phyloP scores from a whole-genome alignment of 768 basidiomycete species.

The Pisolithus tinctorius region DNA sequence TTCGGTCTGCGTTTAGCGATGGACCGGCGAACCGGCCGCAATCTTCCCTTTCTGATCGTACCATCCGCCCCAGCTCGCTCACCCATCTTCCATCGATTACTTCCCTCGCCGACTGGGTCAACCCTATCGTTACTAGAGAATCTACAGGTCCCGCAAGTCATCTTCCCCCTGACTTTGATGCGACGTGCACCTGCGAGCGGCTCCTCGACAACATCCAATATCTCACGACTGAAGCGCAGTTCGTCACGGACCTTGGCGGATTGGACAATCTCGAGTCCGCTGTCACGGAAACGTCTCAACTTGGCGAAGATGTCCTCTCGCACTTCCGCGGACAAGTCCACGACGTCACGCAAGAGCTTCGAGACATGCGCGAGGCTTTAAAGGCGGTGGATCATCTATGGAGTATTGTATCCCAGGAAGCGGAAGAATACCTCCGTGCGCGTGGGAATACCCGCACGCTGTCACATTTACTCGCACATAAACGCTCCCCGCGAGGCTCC shows the following conservation, averaged over 20 bases:
- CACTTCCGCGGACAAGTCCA: conserved; percentile 49
- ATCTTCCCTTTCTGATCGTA: conserved; percentile 50
- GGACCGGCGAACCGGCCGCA: conserved; percentile 39
- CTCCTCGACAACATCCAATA: conserved; percentile 50
- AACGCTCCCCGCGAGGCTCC: conserved; percentile 50
- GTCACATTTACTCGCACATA: conserved; percentile 13
- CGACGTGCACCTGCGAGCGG: conserved; percentile 36
- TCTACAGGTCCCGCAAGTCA: conserved; percentile 29
- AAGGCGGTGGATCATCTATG: conserved; percentile 39
- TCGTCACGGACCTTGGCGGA: conserved; percentile 31
- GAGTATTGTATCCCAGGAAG: conserved; percentile 36
- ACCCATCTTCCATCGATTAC: conserved; percentile 43
- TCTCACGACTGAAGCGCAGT: conserved; percentile 38
- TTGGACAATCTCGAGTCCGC: conserved; percentile 39
- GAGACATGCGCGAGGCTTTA: conserved; percentile 38
- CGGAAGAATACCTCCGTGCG: conserved; percentile 35
- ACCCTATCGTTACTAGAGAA: conserved; percentile 14
- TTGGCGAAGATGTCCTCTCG: conserved; percentile 39
- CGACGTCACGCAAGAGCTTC: conserved; percentile 44
- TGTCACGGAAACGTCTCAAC: conserved; percentile 41
- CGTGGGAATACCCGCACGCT: conserved; percentile 6
- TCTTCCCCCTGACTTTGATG: conserved; percentile 38
- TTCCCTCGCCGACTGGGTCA: conserved; percentile 34
- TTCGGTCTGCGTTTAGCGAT: conserved; percentile 54
- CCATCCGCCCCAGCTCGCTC: conserved; percentile 39